Conservation (phyloP, 2,329 filamentous ascomycete species). For the Pseudopyricularia javanii region DNA sequence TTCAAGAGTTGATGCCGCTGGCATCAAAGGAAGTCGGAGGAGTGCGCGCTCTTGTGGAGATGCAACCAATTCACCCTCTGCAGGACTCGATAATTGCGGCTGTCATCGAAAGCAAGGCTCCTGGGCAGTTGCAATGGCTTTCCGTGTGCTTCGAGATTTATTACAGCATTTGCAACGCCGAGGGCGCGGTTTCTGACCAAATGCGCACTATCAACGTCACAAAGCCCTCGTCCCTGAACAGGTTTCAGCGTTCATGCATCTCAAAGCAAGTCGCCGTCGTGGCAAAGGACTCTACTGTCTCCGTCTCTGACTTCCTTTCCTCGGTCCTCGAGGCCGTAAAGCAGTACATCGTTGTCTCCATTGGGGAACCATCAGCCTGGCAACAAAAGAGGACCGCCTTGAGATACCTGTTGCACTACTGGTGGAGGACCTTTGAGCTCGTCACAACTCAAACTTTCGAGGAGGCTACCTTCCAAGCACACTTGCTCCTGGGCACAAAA, state of each 20-base stretch:
- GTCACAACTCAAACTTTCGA: conserved; percentile 36
- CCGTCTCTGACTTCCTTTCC: conserved; percentile 36
- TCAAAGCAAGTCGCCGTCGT: conserved; percentile 41
- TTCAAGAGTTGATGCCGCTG: not conserved
- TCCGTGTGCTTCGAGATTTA: conserved; percentile 39
- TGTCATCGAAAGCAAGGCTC: conserved; percentile 23
- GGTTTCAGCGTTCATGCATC: conserved; percentile 47
- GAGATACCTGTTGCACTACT: conserved; percentile 34
- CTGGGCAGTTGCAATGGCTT: conserved; percentile 33
- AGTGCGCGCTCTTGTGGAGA: conserved; percentile 5
- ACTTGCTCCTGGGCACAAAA: conserved; percentile 38
- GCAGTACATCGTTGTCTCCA: conserved; percentile 25
- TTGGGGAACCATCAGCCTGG: conserved; percentile 15
- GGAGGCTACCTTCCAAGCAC: conserved; percentile 52
- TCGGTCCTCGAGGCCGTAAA: conserved; percentile 27
- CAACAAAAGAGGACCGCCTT: conserved; percentile 7
- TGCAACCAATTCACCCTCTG: conserved; percentile 44
- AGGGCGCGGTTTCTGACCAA: conserved; percentile 27
- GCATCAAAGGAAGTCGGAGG: not conserved
- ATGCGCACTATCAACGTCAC: conserved; percentile 27
- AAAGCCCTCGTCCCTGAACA: conserved; percentile 41
- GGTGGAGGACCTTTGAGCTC: conserved; percentile 39
- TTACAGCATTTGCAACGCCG: conserved; percentile 28
- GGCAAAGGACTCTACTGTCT: conserved; percentile 48
- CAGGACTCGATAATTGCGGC: conserved; percentile 42